Evolutionary conservation across 441 rosid species (phyloP), one percentile per base, ranked within the genome.

Genomic region (Geranium incanum): DNA sequence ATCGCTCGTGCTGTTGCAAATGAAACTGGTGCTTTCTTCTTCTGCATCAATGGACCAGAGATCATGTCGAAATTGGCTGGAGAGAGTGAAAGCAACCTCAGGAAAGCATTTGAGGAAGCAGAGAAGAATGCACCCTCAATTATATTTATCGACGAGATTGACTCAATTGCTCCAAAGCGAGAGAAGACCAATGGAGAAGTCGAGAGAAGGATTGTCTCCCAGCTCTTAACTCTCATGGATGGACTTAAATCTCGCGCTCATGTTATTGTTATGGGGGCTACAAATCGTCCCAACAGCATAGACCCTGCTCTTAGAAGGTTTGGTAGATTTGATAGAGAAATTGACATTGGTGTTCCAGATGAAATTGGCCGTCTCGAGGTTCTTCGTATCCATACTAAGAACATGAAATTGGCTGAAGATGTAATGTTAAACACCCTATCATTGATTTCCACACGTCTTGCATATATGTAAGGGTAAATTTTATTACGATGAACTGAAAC

Each of bases 241-340:
- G 64, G 64, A 1, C 64, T 59, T 6, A 59, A 59, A 59, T 16
- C 28, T 59, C 64, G 64, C 6, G 64, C 64, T 18, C 64, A 59
- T 59, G 64, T 59, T 18, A 59, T 59, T 59, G 64, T 65, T 6
- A 59, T 59, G 64, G 64, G 64, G 9, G 64, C 64, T 59, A 59
- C 64, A 6, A 59, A 59, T 59, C 69, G 74, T n/a, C 74, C 74
- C 3, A 71, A 71, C 64, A 71, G 74, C 74, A 71, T 71, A 21
- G 74, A 71, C 74, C 63, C 74, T 19, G 74, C 69, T 41, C 74
- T 71, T 36, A 43, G 74, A 50, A 71, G 74, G 52, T 71, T 71
- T 28, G 74, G 74, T 18, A 71, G 74, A 64, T 71, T 71, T 71
- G 74, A 71, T 38, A 1, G 64, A 59, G 64, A 59, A 18, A 59